phyloP scores from a whole-genome alignment of 139 green algal genomes.

The Haematococcus sp. region DNA sequence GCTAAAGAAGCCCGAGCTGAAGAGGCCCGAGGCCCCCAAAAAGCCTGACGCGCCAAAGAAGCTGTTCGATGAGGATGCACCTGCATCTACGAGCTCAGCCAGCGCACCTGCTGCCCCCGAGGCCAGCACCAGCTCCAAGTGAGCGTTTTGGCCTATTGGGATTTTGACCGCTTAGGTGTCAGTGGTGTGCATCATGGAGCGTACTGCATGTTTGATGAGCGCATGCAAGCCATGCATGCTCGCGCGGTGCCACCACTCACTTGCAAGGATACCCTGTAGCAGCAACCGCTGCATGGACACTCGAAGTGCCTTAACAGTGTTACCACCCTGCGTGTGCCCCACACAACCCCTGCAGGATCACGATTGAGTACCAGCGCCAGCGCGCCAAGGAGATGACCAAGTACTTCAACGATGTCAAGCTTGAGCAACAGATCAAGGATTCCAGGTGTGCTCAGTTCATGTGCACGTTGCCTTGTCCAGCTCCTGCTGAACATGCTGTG shows the following conservation, averaged over 20 bases:
- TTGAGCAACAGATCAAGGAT: conserved; percentile 8
- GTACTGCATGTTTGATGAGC: background rate
- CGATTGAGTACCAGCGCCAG: conserved; percentile 85
- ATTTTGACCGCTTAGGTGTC: background rate
- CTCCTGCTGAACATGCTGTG: background rate
- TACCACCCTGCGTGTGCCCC: background rate
- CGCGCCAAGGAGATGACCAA: conserved; percentile 88
- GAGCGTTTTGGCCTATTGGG: too few relatives aligned
- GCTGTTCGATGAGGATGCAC: background rate
- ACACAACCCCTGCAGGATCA: conserved; percentile 39
- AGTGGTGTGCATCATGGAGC: background rate
- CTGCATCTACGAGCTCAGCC: background rate
- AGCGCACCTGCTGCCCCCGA: background rate
- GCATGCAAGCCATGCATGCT: background rate
- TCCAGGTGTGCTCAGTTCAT: background rate
- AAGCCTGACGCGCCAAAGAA: conserved; percentile 1
- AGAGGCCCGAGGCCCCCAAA: conserved; percentile 5
- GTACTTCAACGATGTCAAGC: conserved; percentile 77
- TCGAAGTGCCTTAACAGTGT: background rate
- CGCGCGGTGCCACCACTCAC: background rate
- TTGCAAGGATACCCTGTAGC: background rate
- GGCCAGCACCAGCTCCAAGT: background rate
- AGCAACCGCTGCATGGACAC: background rate
- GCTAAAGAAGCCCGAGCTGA: conserved; percentile 11
- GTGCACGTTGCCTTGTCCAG: too few relatives aligned